Conservation (phyloP, 140 eudicot species). For the Flaveria floridana region DNA sequence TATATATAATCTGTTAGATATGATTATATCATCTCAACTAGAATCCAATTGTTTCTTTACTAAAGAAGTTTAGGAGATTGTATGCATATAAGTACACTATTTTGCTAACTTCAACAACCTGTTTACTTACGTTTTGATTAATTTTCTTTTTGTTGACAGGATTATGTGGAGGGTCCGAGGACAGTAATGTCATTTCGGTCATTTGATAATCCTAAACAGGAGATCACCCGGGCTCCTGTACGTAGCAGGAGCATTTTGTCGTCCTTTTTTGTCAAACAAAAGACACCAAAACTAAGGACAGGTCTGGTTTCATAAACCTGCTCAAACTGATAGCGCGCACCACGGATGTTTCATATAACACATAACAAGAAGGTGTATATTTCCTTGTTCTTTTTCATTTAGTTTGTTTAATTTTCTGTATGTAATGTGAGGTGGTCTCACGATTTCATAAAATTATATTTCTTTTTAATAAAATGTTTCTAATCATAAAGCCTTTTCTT, state of each 20-base stretch:
- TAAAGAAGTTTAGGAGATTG: background rate
- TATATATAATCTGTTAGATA: background rate
- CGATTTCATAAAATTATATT: background rate
- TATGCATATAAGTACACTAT: background rate
- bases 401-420: slow-evolving; percentile 27
- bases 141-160: slow-evolving; percentile 48
- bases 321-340: background rate
- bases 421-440: slow-evolving; percentile 23
- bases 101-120: background rate
- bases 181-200: slow-evolving; percentile 71
- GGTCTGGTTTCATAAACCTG: slow-evolving; percentile 40
- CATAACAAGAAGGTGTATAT: slow-evolving; percentile 24
- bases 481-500: background rate
- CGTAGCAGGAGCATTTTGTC: slow-evolving; percentile 89
- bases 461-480: background rate
- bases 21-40: background rate
- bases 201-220: slow-evolving; percentile 48
- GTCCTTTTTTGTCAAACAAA: slow-evolving; percentile 84
- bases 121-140: background rate
- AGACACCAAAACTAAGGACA: slow-evolving; percentile 58
- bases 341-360: background rate
- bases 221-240: slow-evolving; percentile 50
- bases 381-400: background rate
- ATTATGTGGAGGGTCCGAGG: slow-evolving; percentile 46
- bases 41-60: background rate